Conservation (phyloP, 495 filamentous ascomycete species). For the Penicillium dipodomyicola region DNA sequence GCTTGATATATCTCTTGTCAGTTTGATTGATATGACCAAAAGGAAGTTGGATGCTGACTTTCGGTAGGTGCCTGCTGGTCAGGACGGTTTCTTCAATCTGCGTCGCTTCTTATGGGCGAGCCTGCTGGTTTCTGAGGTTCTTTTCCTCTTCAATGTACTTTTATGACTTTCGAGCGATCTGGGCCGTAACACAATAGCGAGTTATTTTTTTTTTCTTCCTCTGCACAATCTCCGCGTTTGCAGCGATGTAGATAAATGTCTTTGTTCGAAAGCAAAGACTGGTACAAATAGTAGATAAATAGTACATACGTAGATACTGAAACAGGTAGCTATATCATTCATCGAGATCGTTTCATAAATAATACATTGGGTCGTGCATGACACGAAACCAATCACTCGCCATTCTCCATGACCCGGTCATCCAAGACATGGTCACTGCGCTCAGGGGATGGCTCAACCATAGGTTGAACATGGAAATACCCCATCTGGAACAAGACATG, state of each 20-base stretch:
- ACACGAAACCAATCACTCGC: not conserved
- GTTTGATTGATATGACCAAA: not conserved
- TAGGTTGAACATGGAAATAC: conserved; percentile 31
- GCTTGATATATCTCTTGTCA: not conserved
- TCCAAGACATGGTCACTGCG: conserved; percentile 5
- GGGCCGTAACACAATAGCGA: not conserved
- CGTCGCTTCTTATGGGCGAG: not conserved
- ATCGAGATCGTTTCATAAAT: conserved; percentile 6
- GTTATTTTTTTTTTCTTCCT: not conserved
- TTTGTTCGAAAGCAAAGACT: not conserved
- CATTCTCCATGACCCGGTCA: not conserved
- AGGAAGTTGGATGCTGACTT: not conserved
- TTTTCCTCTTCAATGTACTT: not conserved
- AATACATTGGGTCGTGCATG: not conserved
- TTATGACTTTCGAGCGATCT: conserved; percentile 9
- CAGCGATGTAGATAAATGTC: not conserved
- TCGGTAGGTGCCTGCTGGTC: conserved; percentile 4
- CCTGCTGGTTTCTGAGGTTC: not conserved
- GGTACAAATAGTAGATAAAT: not conserved
- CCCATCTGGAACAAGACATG: conserved; percentile 40
- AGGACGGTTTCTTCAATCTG: not conserved
- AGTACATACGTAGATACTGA: not conserved
- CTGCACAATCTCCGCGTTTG: not conserved
- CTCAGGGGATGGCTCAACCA: conserved; percentile 3
- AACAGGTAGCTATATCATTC: not conserved